phyloP scores from a whole-genome alignment of 1,284 basidiomycete species.

The Ustilago trichophora region DNA sequence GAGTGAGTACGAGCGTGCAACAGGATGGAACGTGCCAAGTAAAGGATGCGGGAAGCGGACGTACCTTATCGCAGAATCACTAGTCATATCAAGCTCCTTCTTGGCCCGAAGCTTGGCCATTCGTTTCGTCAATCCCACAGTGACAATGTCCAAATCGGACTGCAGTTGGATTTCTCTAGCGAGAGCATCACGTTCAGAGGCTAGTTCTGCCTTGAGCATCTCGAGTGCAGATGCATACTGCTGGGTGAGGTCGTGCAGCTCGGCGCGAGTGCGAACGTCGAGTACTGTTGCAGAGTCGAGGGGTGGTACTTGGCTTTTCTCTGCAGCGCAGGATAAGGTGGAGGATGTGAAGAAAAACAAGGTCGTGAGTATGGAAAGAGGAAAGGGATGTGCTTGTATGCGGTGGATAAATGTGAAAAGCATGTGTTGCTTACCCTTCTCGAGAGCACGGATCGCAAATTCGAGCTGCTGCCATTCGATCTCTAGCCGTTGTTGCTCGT shows the following conservation, averaged over 20 bases:
- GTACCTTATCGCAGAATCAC: constrained; percentile 24
- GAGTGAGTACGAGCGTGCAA: too few species aligned
- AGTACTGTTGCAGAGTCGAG: constrained; percentile 23
- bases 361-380: too few species aligned
- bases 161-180: constrained; percentile 26
- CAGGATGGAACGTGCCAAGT: not conserved
- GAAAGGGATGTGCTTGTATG: not conserved
- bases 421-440: constrained; percentile 21
- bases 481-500: constrained; percentile 12
- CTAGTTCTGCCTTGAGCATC: constrained; percentile 13
- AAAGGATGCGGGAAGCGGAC: not conserved
- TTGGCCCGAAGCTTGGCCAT: constrained; percentile 22
- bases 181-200: constrained; percentile 23
- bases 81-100: constrained; percentile 14
- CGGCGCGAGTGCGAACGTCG: constrained; percentile 30
- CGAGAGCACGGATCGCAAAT: constrained; percentile 22
- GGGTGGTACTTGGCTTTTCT: constrained; percentile 16
- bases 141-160: constrained; percentile 22
- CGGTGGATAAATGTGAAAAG: not conserved
- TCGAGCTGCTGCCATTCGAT: constrained; percentile 44
- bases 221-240: constrained; percentile 28
- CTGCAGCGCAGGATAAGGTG: not conserved
- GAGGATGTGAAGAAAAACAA: not conserved
- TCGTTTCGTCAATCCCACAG: constrained; percentile 15
- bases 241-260: constrained; percentile 25